Conservation (phyloP, 805 yeast species). For the Nematodospora valgi region DNA sequence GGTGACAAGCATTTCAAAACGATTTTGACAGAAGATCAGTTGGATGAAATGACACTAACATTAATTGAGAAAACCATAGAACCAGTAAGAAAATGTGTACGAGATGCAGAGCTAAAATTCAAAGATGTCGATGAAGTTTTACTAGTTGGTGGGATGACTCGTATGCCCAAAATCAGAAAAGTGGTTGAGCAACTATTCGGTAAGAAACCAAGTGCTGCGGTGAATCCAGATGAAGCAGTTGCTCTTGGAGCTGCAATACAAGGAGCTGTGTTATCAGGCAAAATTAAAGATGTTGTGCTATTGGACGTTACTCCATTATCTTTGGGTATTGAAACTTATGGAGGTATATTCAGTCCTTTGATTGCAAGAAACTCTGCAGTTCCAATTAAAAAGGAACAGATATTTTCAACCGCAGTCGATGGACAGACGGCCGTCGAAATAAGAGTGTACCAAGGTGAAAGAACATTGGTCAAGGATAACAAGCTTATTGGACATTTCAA, state of each 20-base stretch:
- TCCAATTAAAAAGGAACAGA: conserved; percentile 70
- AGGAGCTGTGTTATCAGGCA: conserved; percentile 83
- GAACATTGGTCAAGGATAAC: conserved; percentile 74
- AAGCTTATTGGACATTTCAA: conserved; percentile 73
- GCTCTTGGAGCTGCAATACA: conserved; percentile 90
- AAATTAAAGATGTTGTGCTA: conserved; percentile 70
- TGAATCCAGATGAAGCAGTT: conserved; percentile 92
- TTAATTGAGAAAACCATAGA: conserved; percentile 65
- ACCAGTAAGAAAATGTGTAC: conserved; percentile 70
- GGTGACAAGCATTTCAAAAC: conserved; percentile 59
- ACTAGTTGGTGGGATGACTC: conserved; percentile 85
- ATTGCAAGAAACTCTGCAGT: conserved; percentile 76
- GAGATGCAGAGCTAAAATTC: conserved; percentile 66
- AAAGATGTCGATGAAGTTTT: conserved; percentile 72
- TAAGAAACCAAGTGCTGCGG: conserved; percentile 65
- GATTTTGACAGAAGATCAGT: conserved; percentile 59
- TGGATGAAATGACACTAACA: conserved; percentile 64
- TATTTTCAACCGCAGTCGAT: conserved; percentile 79
- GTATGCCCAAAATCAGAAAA: conserved; percentile 77
- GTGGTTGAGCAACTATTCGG: conserved; percentile 59
- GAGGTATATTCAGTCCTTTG: conserved; percentile 77
- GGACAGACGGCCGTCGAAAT: conserved; percentile 82
- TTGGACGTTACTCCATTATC: conserved; percentile 83
- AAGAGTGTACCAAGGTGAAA: conserved; percentile 77
- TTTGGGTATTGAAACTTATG: conserved; percentile 79